Evolutionary conservation across 805 yeast genomes (phyloP).

Genomic region (Yarrowia yakushimensis): DNA sequence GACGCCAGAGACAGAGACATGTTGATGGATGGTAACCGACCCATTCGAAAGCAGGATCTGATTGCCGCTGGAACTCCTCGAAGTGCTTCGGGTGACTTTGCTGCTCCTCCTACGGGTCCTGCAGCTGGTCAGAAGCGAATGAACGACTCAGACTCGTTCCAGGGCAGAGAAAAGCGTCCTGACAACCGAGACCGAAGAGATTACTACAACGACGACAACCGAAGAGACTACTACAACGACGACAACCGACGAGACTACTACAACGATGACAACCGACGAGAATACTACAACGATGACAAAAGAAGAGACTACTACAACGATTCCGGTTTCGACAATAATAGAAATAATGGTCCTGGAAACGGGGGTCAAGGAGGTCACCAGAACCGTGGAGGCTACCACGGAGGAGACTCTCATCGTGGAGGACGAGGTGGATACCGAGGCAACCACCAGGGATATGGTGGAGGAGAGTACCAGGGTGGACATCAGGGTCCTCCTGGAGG

Average conservation of each 20-base stretch:
- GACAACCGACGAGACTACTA: background rate
- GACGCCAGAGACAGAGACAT: constrained; percentile 28
- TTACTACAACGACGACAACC: too few relatives aligned
- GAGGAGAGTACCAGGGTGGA: background rate
- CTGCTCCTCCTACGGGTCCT: background rate
- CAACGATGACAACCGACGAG: background rate
- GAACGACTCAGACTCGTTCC: background rate
- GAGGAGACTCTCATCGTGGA: background rate
- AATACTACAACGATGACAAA: background rate
- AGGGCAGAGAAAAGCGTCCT: constrained; percentile 3
- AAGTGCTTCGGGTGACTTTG: background rate
- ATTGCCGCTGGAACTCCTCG: background rate
- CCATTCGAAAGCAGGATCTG: background rate
- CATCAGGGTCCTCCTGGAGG: background rate
- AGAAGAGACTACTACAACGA: background rate
- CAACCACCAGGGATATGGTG: background rate
- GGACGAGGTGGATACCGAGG: background rate
- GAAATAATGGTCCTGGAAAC: background rate
- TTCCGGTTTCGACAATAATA: background rate
- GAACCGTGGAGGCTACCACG: background rate
- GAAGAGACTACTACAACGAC: too few relatives aligned
- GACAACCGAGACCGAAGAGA: background rate
- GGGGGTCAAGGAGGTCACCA: background rate
- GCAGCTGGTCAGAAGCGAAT: background rate
- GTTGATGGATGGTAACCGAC: background rate